These are phyloP conservation scores for Sphagnurus paluster DNA, from an alignment of 1,284 basidiomycete genomes.

Conservation along the genomic window DNA sequence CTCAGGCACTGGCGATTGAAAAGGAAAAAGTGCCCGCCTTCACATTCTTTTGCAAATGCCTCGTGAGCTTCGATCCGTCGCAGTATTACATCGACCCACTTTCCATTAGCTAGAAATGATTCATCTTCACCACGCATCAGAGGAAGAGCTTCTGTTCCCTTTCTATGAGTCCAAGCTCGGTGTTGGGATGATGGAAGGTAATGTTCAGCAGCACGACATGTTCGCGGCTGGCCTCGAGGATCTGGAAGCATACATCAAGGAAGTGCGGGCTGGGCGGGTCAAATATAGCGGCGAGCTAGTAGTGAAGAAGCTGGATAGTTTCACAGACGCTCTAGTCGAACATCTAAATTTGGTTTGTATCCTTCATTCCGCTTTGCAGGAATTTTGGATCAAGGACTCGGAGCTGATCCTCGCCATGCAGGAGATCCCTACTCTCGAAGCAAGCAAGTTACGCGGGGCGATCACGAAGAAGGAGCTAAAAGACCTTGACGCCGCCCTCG, in stretches of 20 bases:
- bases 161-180: conserved; percentile 8
- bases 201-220: conserved; percentile 2
- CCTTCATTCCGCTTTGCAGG: background rate
- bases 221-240: conserved; percentile 8
- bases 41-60: conserved; percentile 12
- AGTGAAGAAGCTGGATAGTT: conserved; percentile 13
- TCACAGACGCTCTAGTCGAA: conserved; percentile 9
- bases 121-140: conserved; percentile 11
- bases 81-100: background rate
- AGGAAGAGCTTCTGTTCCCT: conserved; percentile 13
- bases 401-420: background rate
- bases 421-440: conserved; percentile 14
- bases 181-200: background rate
- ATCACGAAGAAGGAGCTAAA: conserved; percentile 12
- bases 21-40: conserved; percentile 6
- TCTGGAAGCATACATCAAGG: conserved; percentile 11
- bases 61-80: conserved; percentile 3
- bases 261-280: conserved; percentile 2
- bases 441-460: conserved; percentile 9
- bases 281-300: conserved; percentile 1
- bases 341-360: conserved; percentile 9
- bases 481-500: conserved; percentile 2
- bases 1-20: conserved; percentile 6
- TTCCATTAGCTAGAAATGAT: conserved; percentile 3
- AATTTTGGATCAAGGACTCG: background rate